A percentile compares a stretch with the other conserved stretches of the same genome.
Conservation (phyloP, 257 asterid species). For the Petrea volubilis region DNA sequence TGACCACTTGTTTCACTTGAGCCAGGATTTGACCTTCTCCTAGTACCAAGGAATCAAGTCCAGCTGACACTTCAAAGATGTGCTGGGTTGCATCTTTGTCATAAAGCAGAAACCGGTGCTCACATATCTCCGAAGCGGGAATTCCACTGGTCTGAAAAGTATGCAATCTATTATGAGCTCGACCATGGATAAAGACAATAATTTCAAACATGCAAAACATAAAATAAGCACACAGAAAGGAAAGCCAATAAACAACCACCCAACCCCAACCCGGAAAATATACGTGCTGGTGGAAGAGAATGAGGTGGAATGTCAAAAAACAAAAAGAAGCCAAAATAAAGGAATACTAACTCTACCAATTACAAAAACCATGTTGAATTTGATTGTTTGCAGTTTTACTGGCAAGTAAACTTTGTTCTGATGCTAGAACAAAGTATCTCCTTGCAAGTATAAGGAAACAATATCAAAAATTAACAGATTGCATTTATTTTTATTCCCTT, state of each 20-base stretch:
- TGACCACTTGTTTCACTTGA: slow-evolving; percentile 94
- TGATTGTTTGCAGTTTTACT: not conserved
- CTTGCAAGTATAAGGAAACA: not conserved
- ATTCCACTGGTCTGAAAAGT: slow-evolving; percentile 82
- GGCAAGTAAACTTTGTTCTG: not conserved
- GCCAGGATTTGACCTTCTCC: slow-evolving; percentile 99
- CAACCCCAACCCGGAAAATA: not conserved
- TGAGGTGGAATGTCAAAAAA: not conserved
- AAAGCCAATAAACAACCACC: not conserved
- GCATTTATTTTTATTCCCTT: not conserved
- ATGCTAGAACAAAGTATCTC: not conserved
- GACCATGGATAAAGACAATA: not conserved
- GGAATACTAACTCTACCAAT: not conserved
- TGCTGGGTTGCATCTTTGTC: slow-evolving; percentile 94
- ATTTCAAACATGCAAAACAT: not conserved
- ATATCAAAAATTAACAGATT: not conserved
- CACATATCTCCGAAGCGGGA: slow-evolving; percentile 74
- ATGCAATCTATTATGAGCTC: slow-evolving; percentile 17
- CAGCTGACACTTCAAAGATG: slow-evolving; percentile 91
- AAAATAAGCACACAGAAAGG: not conserved
- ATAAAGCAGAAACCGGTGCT: slow-evolving; percentile 83
- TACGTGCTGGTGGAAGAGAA: not conserved
- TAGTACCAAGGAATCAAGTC: slow-evolving; percentile 86
- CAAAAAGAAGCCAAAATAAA: not conserved
- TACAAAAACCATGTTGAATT: not conserved